phyloP scores from a whole-genome alignment of 179 eudicot genomes.

The Carnegiea gigantea region DNA sequence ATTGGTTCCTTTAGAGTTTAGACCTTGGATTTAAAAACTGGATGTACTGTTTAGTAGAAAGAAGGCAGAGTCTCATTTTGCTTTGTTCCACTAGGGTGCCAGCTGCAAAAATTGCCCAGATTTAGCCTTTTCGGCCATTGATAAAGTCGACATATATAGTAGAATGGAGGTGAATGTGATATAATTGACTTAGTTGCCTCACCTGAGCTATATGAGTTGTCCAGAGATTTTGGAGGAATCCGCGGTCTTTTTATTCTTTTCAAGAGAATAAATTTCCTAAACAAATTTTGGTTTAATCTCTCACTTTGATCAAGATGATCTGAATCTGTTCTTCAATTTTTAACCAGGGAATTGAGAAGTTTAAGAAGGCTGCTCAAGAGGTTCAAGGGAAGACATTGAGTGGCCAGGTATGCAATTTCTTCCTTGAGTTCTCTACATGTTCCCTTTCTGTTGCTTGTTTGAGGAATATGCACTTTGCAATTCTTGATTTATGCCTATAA shows the following conservation, averaged over 20 bases:
- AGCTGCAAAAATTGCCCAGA: too few relatives aligned
- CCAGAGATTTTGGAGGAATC: not conserved
- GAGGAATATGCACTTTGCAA: not conserved
- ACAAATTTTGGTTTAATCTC: not conserved
- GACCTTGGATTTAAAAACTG: too few relatives aligned
- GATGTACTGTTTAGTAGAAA: too few relatives aligned
- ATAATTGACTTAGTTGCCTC: not conserved
- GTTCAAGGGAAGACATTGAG: slow-evolving; percentile 71
- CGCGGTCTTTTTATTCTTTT: not conserved
- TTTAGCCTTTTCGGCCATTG: too few relatives aligned
- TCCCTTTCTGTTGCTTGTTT: not conserved
- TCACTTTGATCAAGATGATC: not conserved
- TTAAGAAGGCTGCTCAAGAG: slow-evolving; percentile 84
- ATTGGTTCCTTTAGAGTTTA: too few relatives aligned
- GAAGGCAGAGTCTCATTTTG: too few relatives aligned
- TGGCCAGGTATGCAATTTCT: slow-evolving; percentile 66
- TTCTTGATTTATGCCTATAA: not conserved
- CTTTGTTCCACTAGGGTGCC: too few relatives aligned
- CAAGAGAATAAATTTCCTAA: not conserved
- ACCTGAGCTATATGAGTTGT: not conserved
- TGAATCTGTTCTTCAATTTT: not conserved
- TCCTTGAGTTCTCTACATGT: not conserved
- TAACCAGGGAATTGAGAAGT: slow-evolving; percentile 84
- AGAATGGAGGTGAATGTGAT: too few relatives aligned
- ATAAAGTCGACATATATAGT: too few relatives aligned